Base-by-base conservation (phyloP, 1,284 basidiomycete species). In the Leccinum fallax region DNA sequence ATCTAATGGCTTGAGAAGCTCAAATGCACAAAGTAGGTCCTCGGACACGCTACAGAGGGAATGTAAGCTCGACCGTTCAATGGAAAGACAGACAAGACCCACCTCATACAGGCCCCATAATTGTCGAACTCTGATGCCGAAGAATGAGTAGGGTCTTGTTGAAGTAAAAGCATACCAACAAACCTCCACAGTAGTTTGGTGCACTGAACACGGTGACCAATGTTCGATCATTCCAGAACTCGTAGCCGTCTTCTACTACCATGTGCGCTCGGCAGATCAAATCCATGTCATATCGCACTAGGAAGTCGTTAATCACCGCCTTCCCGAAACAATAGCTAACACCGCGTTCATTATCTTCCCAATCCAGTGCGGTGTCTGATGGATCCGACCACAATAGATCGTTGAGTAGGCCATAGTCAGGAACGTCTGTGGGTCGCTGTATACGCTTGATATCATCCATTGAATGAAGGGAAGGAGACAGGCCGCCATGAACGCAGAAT, bases 401-500 rank as follows among this genome's bases (percentile, higher is more conserved):
- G 73, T 99, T 99, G 62, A 99, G 84, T 46, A 99, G 84, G 24
- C 97, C 97, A 73, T 95, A 99, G 79, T 99, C 97, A n/a, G 97
- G 97, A 15, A 99, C 97, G 76, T 99, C 97, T 57, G 97, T 98
- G 13, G 97, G 97, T 63, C 97, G 88, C 73, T 96, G 92, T 83
- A 99, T 98, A 70, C 95, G 90, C 74, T 97, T 92, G 77, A 99
- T 99, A 79, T 99, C 97, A 65, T 99, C 97, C 96, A 99, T 99
- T 51, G 93, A 91, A 72, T 95, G 93, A 61, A 99, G 82, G 53
- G 95, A 97, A n/a, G 97, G 97, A 16, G 95, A 98, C 49, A 99
- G 87, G 13, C 97, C 97, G 24, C 97, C 97, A 74, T 99, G 97
- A 10, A 99, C 97, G 74, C 97, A 99, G 79, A 99, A 99, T 73